Base-by-base conservation (phyloP, 768 basidiomycete species). In the Leucocoprinus leucothites region DNA sequence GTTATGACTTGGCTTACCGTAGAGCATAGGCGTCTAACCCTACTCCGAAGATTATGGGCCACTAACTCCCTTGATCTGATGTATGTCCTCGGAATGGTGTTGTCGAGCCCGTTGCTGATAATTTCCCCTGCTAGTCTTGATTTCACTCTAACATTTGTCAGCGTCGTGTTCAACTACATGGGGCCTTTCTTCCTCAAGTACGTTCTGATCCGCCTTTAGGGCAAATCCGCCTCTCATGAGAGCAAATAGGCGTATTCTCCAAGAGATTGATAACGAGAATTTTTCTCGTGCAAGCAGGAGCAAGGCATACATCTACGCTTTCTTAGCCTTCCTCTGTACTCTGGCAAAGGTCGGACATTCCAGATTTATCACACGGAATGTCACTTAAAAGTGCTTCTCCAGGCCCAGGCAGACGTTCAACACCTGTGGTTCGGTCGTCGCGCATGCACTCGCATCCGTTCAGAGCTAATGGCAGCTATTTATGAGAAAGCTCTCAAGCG, bases 401-500 rank as follows among this genome's bases (percentile, higher is more conserved):
- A 84, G 78, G 79, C 81, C 0, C 74, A 89, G 70, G 74, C 84
- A 1, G 87, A 92, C 60, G 70, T 86, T 2, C 85, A 87, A 55
- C 89, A 90, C 64, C 74, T 91, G 13, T 94, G 90, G 89, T 84
- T 80, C 53, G 85, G 87, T 19, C 82, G 94, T 42, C 82, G 91
- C n/a, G 90, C 84, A 1, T 66, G 76, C 0, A 87, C 86, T 1
- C 78, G 89, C 21, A 82, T 91, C 3, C 84, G 89, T 7, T 79
- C 80, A 11, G 89, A 90, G 69, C 78, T 95, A 16, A 94, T 91
- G 85, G 85, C 89, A 0, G 71, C 85, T 1, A 90, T 96, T 50
- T 96, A 94, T 63, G 89, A 93, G 67, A 97, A 97, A 66, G 82
- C 92, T 1, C 70, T 96, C 34, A 88, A 87, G 67, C 74, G 94